Base-by-base conservation (phyloP, 345 rosid species). In the Gossypium mustelinum region DNA sequence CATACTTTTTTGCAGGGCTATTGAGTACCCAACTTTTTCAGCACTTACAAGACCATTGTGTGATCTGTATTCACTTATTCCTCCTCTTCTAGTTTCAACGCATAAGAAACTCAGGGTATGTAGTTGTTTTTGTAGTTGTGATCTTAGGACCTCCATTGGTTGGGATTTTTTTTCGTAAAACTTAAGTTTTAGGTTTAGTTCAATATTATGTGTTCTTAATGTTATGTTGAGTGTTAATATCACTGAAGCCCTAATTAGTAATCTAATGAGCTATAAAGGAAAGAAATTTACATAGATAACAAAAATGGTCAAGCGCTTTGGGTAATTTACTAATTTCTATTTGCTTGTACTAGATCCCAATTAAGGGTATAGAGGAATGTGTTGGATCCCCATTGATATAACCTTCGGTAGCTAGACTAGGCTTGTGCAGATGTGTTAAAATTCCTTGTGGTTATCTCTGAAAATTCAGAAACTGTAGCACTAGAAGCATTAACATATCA, bases 1-100 rank as follows among this genome's bases (percentile, higher is more conserved):
- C 34, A 2, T 57, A 57, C 61, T 24, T 24, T 11, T 83, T 82
- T 82, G 59, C 88, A 95, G 99, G 99, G 97, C 99, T 72, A 88
- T 95, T 82, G 99, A 95, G 74, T 91, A 93, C 77, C 99, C 98
- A 72, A 91, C 97, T 13, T 91, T 90, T 85, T 95, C 98, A 62
- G 99, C 99, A 58, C 87, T 91, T 57, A 95, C 99, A 58, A 91
- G 97, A 80, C 99, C 99, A 22, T 82, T 95, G 82, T 95, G 99
- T 87, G 98, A 95, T 83, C 97, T 95, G 80, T 90, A 94, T 58
- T 90, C 99, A 12, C 87, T 95, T 67, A 83, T 93, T 78, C 97
- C 98, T 59, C 93, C 99, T 59, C 98, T 91, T 83, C 85, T 80
- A 76, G 89, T 93, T 82, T 92, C 91, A 64, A 88, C 93, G 58